These are phyloP conservation scores for Apiospora saccharicola DNA, from an alignment of 2,329 filamentous ascomycete species.

Conservation along the genomic window DNA sequence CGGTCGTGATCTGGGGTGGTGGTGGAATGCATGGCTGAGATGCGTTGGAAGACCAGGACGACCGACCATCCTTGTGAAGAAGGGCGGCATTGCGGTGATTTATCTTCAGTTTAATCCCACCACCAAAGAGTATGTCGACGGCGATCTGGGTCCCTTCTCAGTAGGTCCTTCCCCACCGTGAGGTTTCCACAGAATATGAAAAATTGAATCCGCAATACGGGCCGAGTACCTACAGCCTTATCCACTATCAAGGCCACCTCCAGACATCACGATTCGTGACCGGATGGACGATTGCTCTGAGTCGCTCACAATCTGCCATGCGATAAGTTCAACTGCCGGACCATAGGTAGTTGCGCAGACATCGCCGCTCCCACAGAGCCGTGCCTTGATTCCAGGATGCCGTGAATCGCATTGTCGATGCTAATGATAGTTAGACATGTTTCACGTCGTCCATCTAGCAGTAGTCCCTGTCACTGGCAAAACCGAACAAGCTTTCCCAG, in stretches of 20 bases:
- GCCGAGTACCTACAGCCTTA: slow-evolving; percentile 9
- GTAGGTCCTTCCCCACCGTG: background rate
- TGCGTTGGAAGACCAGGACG: background rate
- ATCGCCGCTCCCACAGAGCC: background rate
- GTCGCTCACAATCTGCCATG: background rate
- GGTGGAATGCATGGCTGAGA: background rate
- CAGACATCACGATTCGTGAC: slow-evolving; percentile 10
- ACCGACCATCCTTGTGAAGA: background rate
- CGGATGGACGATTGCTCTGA: background rate
- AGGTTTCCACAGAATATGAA: slow-evolving; percentile 6
- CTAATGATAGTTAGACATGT: background rate
- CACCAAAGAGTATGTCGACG: background rate
- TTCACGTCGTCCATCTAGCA: background rate
- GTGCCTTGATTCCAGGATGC: background rate
- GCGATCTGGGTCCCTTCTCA: background rate
- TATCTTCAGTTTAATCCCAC: background rate
- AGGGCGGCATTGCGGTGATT: background rate
- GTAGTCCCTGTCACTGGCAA: background rate
- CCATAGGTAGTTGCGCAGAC: background rate
- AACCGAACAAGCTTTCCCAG: background rate
- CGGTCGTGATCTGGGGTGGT: background rate
- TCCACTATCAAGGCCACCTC: slow-evolving; percentile 8
- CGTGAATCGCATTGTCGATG: background rate
- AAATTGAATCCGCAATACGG: slow-evolving; percentile 21
- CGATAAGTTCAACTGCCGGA: background rate